Conservation (phyloP, 2,329 filamentous ascomycete species). For the Paecilomyces formosus region DNA sequence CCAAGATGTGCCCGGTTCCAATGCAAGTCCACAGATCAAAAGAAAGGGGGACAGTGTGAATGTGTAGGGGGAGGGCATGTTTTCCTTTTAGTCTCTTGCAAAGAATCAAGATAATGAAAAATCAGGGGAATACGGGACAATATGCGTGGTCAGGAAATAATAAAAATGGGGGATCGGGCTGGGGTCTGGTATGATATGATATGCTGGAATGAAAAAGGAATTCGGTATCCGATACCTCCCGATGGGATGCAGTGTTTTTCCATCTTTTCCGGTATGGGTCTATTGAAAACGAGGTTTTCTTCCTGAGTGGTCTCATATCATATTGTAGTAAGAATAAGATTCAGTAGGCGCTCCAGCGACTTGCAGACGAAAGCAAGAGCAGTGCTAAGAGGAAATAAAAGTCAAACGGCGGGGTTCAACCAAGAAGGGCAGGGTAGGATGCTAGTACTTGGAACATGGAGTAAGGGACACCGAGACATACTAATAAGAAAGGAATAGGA, state of each 20-base stretch:
- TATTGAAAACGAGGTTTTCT: background rate
- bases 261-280: background rate
- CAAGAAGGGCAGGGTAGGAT: background rate
- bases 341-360: background rate
- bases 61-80: too few species aligned
- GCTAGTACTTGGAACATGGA: conserved; percentile 1
- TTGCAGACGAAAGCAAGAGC: background rate
- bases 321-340: background rate
- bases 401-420: background rate
- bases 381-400: background rate
- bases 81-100: too few species aligned
- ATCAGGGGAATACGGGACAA: background rate
- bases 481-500: background rate
- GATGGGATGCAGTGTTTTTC: background rate
- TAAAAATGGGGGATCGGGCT: background rate
- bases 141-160: background rate
- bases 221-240: background rate
- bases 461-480: background rate
- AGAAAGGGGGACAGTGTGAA: too few species aligned
- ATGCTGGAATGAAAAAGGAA: background rate
- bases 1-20: background rate
- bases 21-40: background rate
- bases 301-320: background rate
- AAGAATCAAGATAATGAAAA: too few species aligned
- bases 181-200: background rate